A percentile compares a stretch with the other conserved stretches of the same genome.
Conservation (phyloP, 257 asterid genomes). For the Thymus mandschuricus region DNA sequence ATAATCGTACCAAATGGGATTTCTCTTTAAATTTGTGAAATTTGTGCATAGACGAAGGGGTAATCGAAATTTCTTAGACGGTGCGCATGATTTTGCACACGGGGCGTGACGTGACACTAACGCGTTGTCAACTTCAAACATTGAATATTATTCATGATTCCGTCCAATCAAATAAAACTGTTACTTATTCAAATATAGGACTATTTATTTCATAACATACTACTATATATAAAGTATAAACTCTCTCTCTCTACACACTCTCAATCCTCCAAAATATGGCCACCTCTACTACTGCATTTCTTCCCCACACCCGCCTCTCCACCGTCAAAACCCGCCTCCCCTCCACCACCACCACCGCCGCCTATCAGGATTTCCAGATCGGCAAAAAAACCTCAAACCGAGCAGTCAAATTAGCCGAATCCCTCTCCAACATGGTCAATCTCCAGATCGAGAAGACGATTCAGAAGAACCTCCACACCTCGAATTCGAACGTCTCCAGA, state of each 20-base stretch:
- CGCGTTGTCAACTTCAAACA: conserved; percentile 29
- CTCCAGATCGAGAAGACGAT: conserved; percentile 52
- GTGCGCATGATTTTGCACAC: not conserved
- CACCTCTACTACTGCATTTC: conserved; percentile 23
- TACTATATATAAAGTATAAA: too few relatives aligned
- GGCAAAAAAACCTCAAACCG: conserved; percentile 40
- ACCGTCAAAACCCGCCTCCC: conserved; percentile 24
- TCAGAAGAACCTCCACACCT: conserved; percentile 34
- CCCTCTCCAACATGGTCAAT: conserved; percentile 49
- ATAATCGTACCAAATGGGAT: too few relatives aligned
- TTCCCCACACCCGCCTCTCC: conserved; percentile 32
- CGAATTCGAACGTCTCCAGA: conserved; percentile 17
- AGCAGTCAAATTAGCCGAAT: conserved; percentile 50
- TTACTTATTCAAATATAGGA: too few relatives aligned
- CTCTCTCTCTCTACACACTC: too few relatives aligned
- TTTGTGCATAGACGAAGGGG: too few relatives aligned
- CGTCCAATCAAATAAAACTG: not conserved
- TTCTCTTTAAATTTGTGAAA: too few relatives aligned
- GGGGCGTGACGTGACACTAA: conserved; percentile 4
- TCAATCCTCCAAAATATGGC: conserved; percentile 34
- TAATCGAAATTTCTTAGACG: conserved; percentile 25
- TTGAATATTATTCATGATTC: not conserved
- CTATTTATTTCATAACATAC: too few relatives aligned
- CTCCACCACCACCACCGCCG: conserved; percentile 12
- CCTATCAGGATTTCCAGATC: conserved; percentile 30